Evolutionary conservation across 495 filamentous ascomycete genomes (phyloP), one percentile per base, ranked within the genome.

Genomic region (Trypethelium eluteriae): DNA sequence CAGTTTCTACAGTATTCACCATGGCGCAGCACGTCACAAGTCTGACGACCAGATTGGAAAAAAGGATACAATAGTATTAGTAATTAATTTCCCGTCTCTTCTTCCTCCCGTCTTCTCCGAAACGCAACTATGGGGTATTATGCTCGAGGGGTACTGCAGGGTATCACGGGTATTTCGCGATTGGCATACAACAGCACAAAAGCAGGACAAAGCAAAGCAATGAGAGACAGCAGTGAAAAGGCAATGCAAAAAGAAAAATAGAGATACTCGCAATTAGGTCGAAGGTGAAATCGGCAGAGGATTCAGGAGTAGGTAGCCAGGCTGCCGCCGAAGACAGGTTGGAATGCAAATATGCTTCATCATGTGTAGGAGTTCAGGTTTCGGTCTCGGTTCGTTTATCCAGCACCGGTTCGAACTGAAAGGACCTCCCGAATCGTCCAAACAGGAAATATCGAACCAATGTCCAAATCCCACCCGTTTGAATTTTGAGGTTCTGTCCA

Each of bases 1-100:
- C 25, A 25, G 25, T 53, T 18, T 18, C 9, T 5, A 5, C 49
- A 53, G 12, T 11, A 5, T 53, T 53, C 49, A 53, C 16, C 10
- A 53, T 18, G n/a, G 16, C 25, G 14, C 49, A 53, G 5, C n/a
- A 53, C 14, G 5, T 18, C 9, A 5, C 14, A 14, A 5, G 5
- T 16, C 5, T 14, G 16, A 18, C 49, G 10, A 53, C 16, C 49
- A 53, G 16, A 18, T 53, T 16, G 49, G 34, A 62, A 53, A 50
- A 49, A 53, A 62, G 49, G 67, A 12, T 62, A 61, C 47, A 66
- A 63, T 65, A 67, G 64, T 70, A 65, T 67, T 70, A 65, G 59
- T 67, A 69, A 64, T 62, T 67, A 67, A 47, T 49, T 69, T 59
- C 18, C 53, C 32, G 18, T 59, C 53, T 36, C 32, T 14, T 2